phyloP scores from a whole-genome alignment of 441 rosid species.

The Erysimum cheiri region DNA sequence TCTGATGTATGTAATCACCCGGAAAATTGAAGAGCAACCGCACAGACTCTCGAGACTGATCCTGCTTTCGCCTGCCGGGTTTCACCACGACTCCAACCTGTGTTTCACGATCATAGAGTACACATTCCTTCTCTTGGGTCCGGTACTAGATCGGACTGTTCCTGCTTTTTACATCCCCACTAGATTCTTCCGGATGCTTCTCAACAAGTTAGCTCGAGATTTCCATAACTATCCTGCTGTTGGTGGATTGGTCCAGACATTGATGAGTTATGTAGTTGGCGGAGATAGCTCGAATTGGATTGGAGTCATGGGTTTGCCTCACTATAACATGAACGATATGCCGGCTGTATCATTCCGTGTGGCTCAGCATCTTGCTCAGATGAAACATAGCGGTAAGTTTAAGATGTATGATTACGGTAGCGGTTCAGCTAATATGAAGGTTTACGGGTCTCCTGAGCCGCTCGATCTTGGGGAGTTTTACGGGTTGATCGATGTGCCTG shows the following conservation, averaged over 20 bases:
- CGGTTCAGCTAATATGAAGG: constrained; percentile 63
- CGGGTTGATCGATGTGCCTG: constrained; percentile 69
- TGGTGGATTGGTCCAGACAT: constrained; percentile 91
- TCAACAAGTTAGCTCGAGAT: constrained; percentile 93
- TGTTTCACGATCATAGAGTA: constrained; percentile 61
- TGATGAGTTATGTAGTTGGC: constrained; percentile 74
- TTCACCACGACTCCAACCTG: constrained; percentile 77
- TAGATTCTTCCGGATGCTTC: constrained; percentile 87
- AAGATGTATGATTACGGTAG: constrained; percentile 88
- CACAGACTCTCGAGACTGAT: constrained; percentile 83
- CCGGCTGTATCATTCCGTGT: constrained; percentile 81
- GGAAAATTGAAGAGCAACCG: constrained; percentile 71
- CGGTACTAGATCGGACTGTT: constrained; percentile 54
- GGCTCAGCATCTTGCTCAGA: constrained; percentile 87
- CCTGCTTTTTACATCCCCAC: constrained; percentile 96
- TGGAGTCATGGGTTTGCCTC: constrained; percentile 87
- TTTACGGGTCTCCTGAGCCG: constrained; percentile 76
- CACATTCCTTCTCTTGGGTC: constrained; percentile 56
- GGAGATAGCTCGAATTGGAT: constrained; percentile 98
- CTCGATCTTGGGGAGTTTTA: constrained; percentile 82
- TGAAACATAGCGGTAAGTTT: constrained; percentile 68
- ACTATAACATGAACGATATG: constrained; percentile 97
- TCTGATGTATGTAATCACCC: constrained; percentile 74
- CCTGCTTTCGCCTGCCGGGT: constrained; percentile 90
- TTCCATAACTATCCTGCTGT: constrained; percentile 94